Conservation (phyloP, 2,329 filamentous ascomycete genomes). For the Verticillium dahliae region DNA sequence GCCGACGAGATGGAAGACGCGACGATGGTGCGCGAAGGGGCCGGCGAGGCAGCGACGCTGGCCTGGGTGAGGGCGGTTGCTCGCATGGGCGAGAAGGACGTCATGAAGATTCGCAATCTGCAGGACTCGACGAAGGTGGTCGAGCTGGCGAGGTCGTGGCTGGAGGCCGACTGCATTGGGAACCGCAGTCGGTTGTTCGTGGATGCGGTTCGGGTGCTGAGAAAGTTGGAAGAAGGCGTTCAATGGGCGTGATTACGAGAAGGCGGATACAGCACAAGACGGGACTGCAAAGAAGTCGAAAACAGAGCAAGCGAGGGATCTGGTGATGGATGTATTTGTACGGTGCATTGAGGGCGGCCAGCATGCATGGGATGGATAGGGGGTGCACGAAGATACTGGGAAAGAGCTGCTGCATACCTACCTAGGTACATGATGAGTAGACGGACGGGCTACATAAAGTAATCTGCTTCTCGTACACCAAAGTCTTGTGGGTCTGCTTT, state of each 20-base stretch:
- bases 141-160: constrained; percentile 36
- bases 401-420: not conserved
- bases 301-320: not conserved
- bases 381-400: not conserved
- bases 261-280: not conserved
- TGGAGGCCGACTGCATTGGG: constrained; percentile 44
- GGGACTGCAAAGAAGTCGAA: not conserved
- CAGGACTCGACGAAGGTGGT: constrained; percentile 39
- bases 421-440: not conserved
- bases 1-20: not conserved
- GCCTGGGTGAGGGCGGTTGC: constrained; percentile 35
- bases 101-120: constrained; percentile 28
- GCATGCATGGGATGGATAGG: not conserved
- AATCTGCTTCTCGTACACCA: not conserved
- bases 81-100: constrained; percentile 28
- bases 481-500: too few relatives aligned
- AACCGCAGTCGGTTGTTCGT: constrained; percentile 42
- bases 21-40: constrained; percentile 11
- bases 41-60: constrained; percentile 18
- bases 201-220: constrained; percentile 46
- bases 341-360: not conserved
- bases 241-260: constrained; percentile 9
- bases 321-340: not conserved
- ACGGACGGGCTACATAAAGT: not conserved
- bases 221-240: constrained; percentile 38